Base-by-base conservation (phyloP, 2,329 filamentous ascomycete species). In the Fusarium albosuccineum region DNA sequence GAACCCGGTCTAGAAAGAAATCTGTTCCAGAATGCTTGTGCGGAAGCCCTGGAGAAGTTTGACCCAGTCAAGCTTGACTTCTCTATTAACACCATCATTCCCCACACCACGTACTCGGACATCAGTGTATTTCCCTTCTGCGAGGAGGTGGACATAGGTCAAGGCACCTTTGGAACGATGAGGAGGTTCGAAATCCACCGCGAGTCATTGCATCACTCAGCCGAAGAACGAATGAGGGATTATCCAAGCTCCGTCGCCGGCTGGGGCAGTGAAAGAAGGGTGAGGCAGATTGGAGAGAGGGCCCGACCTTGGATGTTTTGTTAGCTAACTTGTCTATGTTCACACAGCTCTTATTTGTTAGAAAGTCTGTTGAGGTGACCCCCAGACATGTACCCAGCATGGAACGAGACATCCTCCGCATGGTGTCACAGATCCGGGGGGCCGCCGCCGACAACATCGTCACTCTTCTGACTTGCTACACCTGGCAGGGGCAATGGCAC, bases 401-500 rank as follows among this genome's bases (percentile, higher is more conserved):
- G 2, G 46, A 44, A 42, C 48, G 16, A 26, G 30, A 41, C 3
- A 13, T 41, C 9, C 39, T 52, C 6, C 30, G 14, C 26, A 40
- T 52, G 30, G 55, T 52, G 3, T 52, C 55, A 7, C 16, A 13
- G 1, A 46, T 52, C 4, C 10, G 22, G 1, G 37, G 11, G 11
- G 3, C 14, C 8, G 46, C 10, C 10, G 33, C 55, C 8, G 3
- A 30, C 2, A 58, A 58, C 30, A 52, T 58, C 8, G 7, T 58
- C 22, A 52, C 39, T 14, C 16, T 58, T 3, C 46, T 58, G 13
- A 26, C 40, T 9, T 51, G 39, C 16, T 58, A 58, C 26, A 36
- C 17, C 2, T 58, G 55, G 46, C 46, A 33, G 5, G 14, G 45
- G 4, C 10, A 51, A 9, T 22, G 44, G 30, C 39, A 58, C 6